These are phyloP conservation scores for Plasmodium yoelii DNA, from an alignment of 169 alveolate genomes.

Conservation along the genomic window DNA sequence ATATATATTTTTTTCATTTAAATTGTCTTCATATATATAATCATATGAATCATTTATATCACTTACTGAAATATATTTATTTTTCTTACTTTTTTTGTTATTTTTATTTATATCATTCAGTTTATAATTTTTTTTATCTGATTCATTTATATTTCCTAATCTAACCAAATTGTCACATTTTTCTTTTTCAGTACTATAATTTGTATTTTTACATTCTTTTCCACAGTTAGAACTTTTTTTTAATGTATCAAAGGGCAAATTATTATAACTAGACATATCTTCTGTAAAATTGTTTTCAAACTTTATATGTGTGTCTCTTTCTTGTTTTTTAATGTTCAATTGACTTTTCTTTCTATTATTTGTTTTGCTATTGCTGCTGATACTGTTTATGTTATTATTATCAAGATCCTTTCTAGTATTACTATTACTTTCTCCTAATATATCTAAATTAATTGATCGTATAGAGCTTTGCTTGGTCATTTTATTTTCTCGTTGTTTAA, in stretches of 20 bases:
- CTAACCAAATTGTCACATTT: neutral
- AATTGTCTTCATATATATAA: neutral
- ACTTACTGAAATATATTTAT: neutral
- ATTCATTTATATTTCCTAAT: neutral
- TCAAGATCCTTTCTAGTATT: neutral
- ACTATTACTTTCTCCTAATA: neutral
- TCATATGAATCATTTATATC: neutral
- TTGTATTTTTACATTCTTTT: neutral
- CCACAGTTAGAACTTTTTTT: neutral
- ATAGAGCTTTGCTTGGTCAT: too few relatives aligned
- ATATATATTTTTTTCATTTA: neutral
- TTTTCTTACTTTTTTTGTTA: neutral
- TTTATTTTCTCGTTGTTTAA: too few relatives aligned
- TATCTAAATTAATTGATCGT: too few relatives aligned
- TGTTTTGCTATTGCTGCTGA: neutral
- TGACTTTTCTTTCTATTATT: slow-evolving; percentile 24
- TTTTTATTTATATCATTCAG: slow-evolving; percentile 2
- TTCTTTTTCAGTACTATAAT: neutral
- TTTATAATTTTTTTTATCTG: neutral
- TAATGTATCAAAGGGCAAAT: slow-evolving; percentile 1
- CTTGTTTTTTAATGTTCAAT: neutral
- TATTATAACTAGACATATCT: slow-evolving; percentile 1
- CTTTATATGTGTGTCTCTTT: slow-evolving; percentile 18
- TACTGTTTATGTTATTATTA: slow-evolving; percentile 1
- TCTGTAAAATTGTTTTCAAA: slow-evolving; percentile 5